Evolutionary conservation across 2,329 filamentous ascomycete species (phyloP).

Genomic region (Thermomyces lanuginosus): DNA sequence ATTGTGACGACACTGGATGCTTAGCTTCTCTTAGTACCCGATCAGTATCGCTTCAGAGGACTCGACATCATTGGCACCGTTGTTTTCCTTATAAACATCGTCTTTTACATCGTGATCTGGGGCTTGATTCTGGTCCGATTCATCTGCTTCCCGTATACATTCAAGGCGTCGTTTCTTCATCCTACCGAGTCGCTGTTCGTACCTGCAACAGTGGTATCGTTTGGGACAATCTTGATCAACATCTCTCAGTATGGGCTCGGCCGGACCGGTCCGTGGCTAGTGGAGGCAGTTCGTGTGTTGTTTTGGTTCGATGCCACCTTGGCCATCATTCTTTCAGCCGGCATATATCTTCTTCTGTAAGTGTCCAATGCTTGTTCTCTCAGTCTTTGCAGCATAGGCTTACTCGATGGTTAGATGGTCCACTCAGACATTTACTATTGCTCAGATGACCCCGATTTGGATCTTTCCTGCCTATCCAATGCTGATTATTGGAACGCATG

Average conservation of each 20-base stretch:
- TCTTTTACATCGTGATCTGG: conserved; percentile 48
- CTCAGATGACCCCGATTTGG: conserved; percentile 76
- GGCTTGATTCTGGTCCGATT: conserved; percentile 52
- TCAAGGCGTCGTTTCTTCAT: conserved; percentile 55
- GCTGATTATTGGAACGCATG: conserved; percentile 59
- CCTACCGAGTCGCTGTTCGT: conserved; percentile 66
- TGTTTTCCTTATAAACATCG: conserved; percentile 47
- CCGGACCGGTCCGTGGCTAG: conserved; percentile 46
- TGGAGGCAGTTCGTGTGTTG: conserved; percentile 43
- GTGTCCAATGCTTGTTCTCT: conserved; percentile 24
- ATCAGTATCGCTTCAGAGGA: conserved; percentile 38
- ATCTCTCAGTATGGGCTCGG: conserved; percentile 58
- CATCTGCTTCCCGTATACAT: conserved; percentile 51
- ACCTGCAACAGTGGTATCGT: conserved; percentile 50
- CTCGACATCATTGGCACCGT: conserved; percentile 42
- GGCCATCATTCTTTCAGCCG: conserved; percentile 50
- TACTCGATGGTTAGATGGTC: conserved; percentile 44
- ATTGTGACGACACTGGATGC: conserved; percentile 16
- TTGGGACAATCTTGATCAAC: conserved; percentile 63
- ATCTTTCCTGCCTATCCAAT: conserved; percentile 75
- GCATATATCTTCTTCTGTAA: conserved; percentile 59
- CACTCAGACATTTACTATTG: conserved; percentile 53
- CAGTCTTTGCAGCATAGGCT: conserved; percentile 9
- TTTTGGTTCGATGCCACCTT: conserved; percentile 61
- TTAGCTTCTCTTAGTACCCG: no score